Conservation (phyloP, 768 basidiomycete genomes). For the Boletus pseudopeckii region DNA sequence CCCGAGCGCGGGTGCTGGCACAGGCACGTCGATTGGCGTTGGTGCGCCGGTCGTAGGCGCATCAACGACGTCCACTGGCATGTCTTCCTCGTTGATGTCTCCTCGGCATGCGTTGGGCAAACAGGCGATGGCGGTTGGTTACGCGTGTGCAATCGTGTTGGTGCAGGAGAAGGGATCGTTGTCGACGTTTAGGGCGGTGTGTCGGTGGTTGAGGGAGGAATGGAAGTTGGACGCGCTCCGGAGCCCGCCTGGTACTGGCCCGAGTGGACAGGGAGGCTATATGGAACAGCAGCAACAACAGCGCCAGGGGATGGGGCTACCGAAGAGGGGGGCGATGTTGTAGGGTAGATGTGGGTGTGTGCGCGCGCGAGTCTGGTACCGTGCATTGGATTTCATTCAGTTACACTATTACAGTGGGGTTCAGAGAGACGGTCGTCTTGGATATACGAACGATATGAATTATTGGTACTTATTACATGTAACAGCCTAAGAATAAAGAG, state of each 20-base stretch:
- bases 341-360: background rate
- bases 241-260: slow-evolving; percentile 20
- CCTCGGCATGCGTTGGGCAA: slow-evolving; percentile 28
- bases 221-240: slow-evolving; percentile 49
- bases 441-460: background rate
- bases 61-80: slow-evolving; percentile 20
- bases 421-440: background rate
- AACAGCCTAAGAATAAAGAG: too few relatives aligned
- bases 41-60: slow-evolving; percentile 1
- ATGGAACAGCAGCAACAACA: slow-evolving; percentile 36
- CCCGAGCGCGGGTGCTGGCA: slow-evolving; percentile 19
- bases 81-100: slow-evolving; percentile 24
- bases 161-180: slow-evolving; percentile 89
- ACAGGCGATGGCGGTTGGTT: slow-evolving; percentile 29
- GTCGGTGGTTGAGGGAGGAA: slow-evolving; percentile 65
- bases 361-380: slow-evolving; percentile 7
- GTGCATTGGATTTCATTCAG: background rate
- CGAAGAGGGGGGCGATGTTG: slow-evolving; percentile 32
- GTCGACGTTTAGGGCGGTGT: slow-evolving; percentile 78
- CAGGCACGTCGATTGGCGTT: background rate
- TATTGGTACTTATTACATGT: too few relatives aligned
- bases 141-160: slow-evolving; percentile 66
- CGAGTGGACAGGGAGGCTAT: slow-evolving; percentile 36
- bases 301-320: background rate
- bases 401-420: background rate